A percentile compares a stretch with the other conserved stretches of the same genome.
These are phyloP conservation scores for Aspergillus pseudoglaucus DNA, from an alignment of 2,329 filamentous ascomycete genomes.

Conservation along the genomic window DNA sequence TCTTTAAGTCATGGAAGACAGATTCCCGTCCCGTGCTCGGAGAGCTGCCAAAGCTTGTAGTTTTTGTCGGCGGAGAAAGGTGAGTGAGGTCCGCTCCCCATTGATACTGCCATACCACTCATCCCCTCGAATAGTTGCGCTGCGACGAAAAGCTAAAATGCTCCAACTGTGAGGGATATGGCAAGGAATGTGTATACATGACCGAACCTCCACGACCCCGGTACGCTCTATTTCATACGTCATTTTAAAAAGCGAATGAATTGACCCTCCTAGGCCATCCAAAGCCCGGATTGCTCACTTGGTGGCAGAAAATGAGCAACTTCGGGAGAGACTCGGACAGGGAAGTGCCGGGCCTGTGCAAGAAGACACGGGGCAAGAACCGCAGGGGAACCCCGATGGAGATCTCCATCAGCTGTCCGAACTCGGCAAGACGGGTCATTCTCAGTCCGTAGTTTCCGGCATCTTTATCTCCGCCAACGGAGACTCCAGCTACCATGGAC, in stretches of 20 bases:
- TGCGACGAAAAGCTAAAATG: slow-evolving; percentile 8
- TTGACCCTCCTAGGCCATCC: background rate
- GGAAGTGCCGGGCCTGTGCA: too few relatives aligned
- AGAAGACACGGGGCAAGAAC: too few relatives aligned
- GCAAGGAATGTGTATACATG: slow-evolving; percentile 40
- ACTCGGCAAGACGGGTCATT: slow-evolving; percentile 1
- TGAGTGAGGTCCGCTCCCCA: background rate
- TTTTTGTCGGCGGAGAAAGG: slow-evolving; percentile 13
- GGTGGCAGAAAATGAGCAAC: slow-evolving; percentile 13
- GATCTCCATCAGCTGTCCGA: too few relatives aligned
- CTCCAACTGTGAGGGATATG: slow-evolving; percentile 38
- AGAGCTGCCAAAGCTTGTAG: slow-evolving; percentile 12
- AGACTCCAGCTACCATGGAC: slow-evolving; percentile 11
- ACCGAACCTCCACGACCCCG: slow-evolving; percentile 24
- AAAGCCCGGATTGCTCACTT: slow-evolving; percentile 12
- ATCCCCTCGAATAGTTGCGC: background rate
- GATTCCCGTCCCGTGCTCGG: slow-evolving; percentile 4
- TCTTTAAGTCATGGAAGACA: slow-evolving; percentile 5
- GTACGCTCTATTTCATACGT: slow-evolving; percentile 1
- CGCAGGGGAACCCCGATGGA: too few relatives aligned
- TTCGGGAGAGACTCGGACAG: slow-evolving; percentile 3
- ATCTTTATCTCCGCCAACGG: slow-evolving; percentile 19
- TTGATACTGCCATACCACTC: too few relatives aligned
- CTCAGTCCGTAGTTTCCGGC: slow-evolving; percentile 8
- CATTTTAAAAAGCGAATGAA: too few relatives aligned